Evolutionary conservation across 352 stramenopile species (phyloP).

Genomic region (Globisporangium megalacanthum): DNA sequence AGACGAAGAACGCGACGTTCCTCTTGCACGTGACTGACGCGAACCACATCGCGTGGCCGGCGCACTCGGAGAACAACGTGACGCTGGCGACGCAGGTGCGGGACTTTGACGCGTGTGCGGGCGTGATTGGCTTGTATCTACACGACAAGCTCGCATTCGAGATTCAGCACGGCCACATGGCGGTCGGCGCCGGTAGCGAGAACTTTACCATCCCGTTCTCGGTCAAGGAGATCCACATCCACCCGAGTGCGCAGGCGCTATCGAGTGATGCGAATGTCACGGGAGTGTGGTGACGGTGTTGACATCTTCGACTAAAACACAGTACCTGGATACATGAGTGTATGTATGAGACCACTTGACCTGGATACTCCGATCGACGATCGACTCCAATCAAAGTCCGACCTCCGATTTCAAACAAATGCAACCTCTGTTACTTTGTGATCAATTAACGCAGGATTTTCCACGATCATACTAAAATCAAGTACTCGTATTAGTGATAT

Average conservation of each 20-base stretch:
- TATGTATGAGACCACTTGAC: too few species aligned
- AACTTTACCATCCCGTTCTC: slow-evolving; percentile 77
- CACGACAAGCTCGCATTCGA: slow-evolving; percentile 61
- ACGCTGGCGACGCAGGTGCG: slow-evolving; percentile 44
- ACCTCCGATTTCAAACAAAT: too few species aligned
- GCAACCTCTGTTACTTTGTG: too few species aligned
- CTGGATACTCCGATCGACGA: too few species aligned
- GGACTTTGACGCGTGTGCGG: slow-evolving; percentile 56
- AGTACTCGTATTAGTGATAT: too few species aligned
- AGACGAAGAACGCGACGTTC: slow-evolving; percentile 19
- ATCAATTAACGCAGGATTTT: too few species aligned
- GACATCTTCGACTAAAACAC: too few species aligned
- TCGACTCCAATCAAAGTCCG: too few species aligned
- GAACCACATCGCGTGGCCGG: slow-evolving; percentile 43
- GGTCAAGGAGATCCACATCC: slow-evolving; percentile 59
- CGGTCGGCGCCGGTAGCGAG: slow-evolving; percentile 43
- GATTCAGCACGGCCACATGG: slow-evolving; percentile 53
- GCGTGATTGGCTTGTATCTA: slow-evolving; percentile 61
- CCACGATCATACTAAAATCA: too few species aligned
- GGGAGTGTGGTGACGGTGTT: too few species aligned
- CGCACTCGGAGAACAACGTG: slow-evolving; percentile 66
- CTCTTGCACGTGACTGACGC: slow-evolving; percentile 47
- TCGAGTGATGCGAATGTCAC: too few species aligned
- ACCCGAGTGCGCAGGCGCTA: slow-evolving; percentile 18
- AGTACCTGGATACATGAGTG: too few species aligned